These are phyloP conservation scores for Fusarium sterilihyphosum DNA, from an alignment of 2,329 filamentous ascomycete genomes.

Conservation along the genomic window DNA sequence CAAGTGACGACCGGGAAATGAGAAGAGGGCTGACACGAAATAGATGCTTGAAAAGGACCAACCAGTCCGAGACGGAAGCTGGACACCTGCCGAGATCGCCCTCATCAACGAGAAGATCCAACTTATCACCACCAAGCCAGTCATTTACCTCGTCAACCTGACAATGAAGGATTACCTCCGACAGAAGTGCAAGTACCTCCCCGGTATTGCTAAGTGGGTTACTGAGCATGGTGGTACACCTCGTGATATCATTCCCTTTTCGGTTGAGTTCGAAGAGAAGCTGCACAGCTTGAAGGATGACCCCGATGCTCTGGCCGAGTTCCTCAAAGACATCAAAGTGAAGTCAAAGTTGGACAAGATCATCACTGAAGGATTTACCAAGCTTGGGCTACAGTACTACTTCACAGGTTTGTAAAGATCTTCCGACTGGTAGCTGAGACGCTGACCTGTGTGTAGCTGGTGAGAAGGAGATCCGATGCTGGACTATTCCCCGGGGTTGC, in stretches of 20 bases:
- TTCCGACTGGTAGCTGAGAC: background rate
- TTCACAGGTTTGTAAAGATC: constrained; percentile 49
- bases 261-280: constrained; percentile 58
- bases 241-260: constrained; percentile 56
- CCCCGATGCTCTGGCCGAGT: constrained; percentile 46
- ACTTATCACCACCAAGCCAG: constrained; percentile 57
- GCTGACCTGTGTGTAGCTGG: constrained; percentile 45
- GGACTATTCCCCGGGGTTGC: constrained; percentile 52
- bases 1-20: rapidly evolving
- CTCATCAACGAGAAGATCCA: constrained; percentile 59
- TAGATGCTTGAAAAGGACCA: constrained; percentile 53
- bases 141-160: constrained; percentile 57
- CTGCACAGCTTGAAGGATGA: constrained; percentile 52
- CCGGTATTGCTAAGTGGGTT: constrained; percentile 57
- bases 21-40: constrained; percentile 1
- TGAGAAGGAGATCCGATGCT: constrained; percentile 58
- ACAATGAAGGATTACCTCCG: constrained; percentile 59
- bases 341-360: constrained; percentile 55
- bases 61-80: constrained; percentile 54
- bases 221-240: constrained; percentile 54
- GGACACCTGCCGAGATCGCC: constrained; percentile 55
- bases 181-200: constrained; percentile 58
- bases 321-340: constrained; percentile 54
- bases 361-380: constrained; percentile 55
- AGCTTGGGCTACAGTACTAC: constrained; percentile 57